Evolutionary conservation across 306 rosid genomes (phyloP), one percentile per base, ranked within the genome.

Genomic region (Gastrolobium villosum): DNA sequence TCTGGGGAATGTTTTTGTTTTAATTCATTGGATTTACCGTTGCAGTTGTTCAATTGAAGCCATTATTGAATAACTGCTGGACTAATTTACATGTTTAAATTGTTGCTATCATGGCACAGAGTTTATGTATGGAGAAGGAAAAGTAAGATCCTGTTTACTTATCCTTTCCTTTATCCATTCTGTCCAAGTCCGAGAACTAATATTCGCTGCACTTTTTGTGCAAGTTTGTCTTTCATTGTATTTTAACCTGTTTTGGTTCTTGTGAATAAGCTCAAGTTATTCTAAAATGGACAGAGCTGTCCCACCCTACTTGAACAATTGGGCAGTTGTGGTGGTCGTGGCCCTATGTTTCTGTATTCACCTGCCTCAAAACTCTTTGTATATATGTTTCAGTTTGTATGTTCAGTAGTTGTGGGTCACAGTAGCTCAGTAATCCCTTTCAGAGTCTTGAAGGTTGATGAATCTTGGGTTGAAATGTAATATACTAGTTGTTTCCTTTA

Each of bases 21-120:
- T 61, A 67, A 46, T 59, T 75, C 57, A 61, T 54, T 70, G 59
- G 70, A 66, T 76, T 48, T 55, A 4, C 44, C 48, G 41, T 35
- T 65, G 45, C 43, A 45, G 57, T 20, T 50, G n/a, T 13, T n/a
- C 36, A 68, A 40, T 54, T 73, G 66, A 31, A 63, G 40, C 10
- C 2, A 3, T n/a, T 73, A 26, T 31, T 65, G 10, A 36, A 32
- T 52, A 3, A 15, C 7, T 32, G 59, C 57, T 64, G 56, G 35
- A n/a, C 30, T 11, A 63, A 45, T 20, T 52, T 60, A 3, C 54
- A 49, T 36, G 54, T 39, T 32, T 71, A 26, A 69, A 59, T 68
- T 81, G 67, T 69, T 61, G 55, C 59, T 60, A 13, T 60, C 14
- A 43, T 69, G 60, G 10, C 4, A 20, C 13, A 36, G 34, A 53